phyloP scores from a whole-genome alignment of 495 filamentous ascomycete genomes.

The Aspergillus saccharolyticus region DNA sequence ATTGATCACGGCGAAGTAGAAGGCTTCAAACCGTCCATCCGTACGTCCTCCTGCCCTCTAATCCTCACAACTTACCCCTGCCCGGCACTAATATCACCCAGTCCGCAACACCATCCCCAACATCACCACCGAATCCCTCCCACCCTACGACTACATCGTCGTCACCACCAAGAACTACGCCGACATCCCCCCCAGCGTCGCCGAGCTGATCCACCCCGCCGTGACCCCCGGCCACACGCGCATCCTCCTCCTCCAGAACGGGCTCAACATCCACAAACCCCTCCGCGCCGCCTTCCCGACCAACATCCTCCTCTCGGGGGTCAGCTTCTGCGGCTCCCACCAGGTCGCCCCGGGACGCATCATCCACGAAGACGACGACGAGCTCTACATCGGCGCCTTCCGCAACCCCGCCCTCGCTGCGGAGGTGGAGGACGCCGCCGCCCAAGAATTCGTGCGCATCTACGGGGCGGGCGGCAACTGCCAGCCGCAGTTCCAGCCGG shows the following conservation, averaged over 20 bases:
- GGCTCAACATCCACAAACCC: slow-evolving; percentile 57
- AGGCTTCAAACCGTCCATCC: slow-evolving; percentile 16
- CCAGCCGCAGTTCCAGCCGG: slow-evolving; percentile 20
- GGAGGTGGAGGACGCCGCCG: slow-evolving; percentile 18
- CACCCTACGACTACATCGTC: slow-evolving; percentile 46
- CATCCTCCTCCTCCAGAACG: slow-evolving; percentile 58
- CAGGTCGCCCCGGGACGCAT: slow-evolving; percentile 30
- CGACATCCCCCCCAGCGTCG: slow-evolving; percentile 36
- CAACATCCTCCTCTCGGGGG: too few relatives aligned
- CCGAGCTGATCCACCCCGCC: slow-evolving; percentile 48
- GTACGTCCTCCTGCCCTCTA: slow-evolving; percentile 8
- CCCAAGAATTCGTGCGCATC: slow-evolving; percentile 33
- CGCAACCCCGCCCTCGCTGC: slow-evolving; percentile 22
- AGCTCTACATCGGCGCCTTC: slow-evolving; percentile 43
- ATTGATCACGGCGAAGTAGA: slow-evolving; percentile 23
- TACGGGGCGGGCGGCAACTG: slow-evolving; percentile 32
- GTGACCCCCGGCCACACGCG: slow-evolving; percentile 35
- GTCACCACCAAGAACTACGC: slow-evolving; percentile 37
- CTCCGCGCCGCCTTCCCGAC: slow-evolving; percentile 15
- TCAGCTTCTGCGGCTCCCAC: slow-evolving; percentile 26
- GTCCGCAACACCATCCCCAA: slow-evolving; percentile 37
- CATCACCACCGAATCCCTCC: slow-evolving; percentile 19
- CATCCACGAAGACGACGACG: slow-evolving; percentile 40
- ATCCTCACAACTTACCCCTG: too few relatives aligned
- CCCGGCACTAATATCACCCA: slow-evolving; percentile 1